A percentile compares a stretch with the other conserved stretches of the same genome.
Evolutionary conservation across 257 asterid species (phyloP).

Genomic region (Gardenia jasminoides): DNA sequence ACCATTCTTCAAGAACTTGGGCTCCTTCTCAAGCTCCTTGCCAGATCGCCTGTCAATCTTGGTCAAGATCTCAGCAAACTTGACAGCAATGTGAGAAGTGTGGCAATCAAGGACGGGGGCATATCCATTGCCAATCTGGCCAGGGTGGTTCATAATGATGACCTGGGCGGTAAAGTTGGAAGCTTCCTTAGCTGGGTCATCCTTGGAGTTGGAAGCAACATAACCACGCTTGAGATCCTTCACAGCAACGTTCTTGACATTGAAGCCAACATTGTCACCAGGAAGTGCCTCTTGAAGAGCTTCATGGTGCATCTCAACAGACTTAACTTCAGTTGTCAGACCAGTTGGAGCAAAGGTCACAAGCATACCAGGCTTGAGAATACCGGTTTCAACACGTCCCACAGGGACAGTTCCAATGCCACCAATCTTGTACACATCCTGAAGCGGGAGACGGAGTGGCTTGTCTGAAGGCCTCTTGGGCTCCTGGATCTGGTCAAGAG

Average conservation of each 20-base stretch:
- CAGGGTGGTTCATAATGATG: conserved; percentile 80
- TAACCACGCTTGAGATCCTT: conserved; percentile 83
- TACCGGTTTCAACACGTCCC: conserved; percentile 72
- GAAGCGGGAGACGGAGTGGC: conserved; percentile 86
- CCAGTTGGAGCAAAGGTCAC: conserved; percentile 77
- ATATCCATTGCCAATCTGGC: conserved; percentile 69
- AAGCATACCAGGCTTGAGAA: conserved; percentile 64
- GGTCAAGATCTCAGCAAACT: conserved; percentile 60
- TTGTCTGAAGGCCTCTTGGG: conserved; percentile 88
- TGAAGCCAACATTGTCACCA: conserved; percentile 83
- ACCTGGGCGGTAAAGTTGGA: conserved; percentile 68
- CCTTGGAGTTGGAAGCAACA: conserved; percentile 82
- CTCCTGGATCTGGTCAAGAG: conserved; percentile 56
- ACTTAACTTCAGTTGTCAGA: conserved; percentile 76
- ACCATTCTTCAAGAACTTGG: conserved; percentile 74
- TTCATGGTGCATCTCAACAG: conserved; percentile 85
- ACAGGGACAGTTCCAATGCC: conserved; percentile 88
- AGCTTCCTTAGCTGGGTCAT: conserved; percentile 75
- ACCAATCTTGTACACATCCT: conserved; percentile 85
- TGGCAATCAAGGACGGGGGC: conserved; percentile 74
- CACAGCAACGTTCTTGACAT: conserved; percentile 78
- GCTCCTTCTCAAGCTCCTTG: conserved; percentile 74
- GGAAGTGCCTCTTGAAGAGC: conserved; percentile 74
- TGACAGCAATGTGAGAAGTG: conserved; percentile 71
- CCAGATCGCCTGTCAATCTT: conserved; percentile 84